Base-by-base conservation (phyloP, 208 protist species). In the Trypanosoma melophagium region DNA sequence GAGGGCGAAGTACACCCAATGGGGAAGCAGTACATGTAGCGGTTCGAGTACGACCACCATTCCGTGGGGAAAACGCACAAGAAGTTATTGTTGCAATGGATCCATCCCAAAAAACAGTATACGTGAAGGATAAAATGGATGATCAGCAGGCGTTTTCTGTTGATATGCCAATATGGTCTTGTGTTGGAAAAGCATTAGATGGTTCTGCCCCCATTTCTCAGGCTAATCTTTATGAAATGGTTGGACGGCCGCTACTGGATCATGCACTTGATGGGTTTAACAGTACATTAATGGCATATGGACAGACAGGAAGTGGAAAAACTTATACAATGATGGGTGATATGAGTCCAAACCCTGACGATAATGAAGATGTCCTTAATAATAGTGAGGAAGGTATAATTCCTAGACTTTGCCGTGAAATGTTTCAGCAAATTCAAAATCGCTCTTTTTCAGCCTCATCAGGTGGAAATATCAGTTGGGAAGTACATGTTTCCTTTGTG, bases 211-310 rank as follows among this genome's bases (percentile, higher is more conserved):
- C 82, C 1, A 44, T 81, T 28, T 79, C 82, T 40, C 95, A 97
- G 78, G 60, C 71, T 17, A 75, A 51, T 16, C 75, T 97, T 38
- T 98, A 96, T 81, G 74, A 83, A 61, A 63, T 79, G 44, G 55
- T 98, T n/a, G 96, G 96, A 24, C 73, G 77, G 22, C 89, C 90
- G 0, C 82, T 98, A 22, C 78, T 98, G 19, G 67, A 86, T 13
- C 97, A 98, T 80, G 86, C 94, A 22, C 66, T 96, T 68, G 82
- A 92, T 19, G 92, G 95, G 44, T 93, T 90, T 76, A 95, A 96
- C 81, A 90, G 80, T 71, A 94, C 91, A 7, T 66, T 98, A 40
- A 92, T 97, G 66, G 89, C 92, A 13, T 97, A 97, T 64, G 92
- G 93, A 13, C 84, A 87, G 56, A 98, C 96, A 13, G 88, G 89